Conservation (phyloP, 2,329 filamentous ascomycete species). For the Aspergillus ibericus region DNA sequence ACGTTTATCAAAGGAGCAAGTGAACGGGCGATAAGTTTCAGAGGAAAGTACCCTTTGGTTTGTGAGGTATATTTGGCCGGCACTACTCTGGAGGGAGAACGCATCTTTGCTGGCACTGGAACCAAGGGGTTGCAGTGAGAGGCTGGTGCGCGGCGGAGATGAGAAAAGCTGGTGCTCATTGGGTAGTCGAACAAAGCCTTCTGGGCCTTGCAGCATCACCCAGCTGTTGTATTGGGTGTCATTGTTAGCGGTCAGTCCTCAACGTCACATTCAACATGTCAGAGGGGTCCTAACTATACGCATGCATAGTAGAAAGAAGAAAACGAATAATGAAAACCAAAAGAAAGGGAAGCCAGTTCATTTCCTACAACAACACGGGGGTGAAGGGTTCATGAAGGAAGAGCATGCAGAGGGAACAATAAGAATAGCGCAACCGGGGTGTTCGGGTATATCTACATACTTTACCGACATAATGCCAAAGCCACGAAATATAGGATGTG, state of each 20-base stretch:
- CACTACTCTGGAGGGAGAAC: constrained; percentile 70
- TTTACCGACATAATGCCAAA: constrained; percentile 42
- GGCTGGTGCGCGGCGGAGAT: constrained; percentile 74
- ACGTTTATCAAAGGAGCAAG: neutral
- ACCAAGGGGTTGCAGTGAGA: constrained; percentile 71
- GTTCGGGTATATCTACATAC: constrained; percentile 30
- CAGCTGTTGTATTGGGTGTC: constrained; percentile 56
- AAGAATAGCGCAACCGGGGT: neutral
- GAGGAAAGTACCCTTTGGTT: constrained; percentile 70
- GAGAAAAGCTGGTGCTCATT: constrained; percentile 80
- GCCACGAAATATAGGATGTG: constrained; percentile 32
- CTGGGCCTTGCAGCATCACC: constrained; percentile 81
- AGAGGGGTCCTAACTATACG: neutral
- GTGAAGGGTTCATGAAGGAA: neutral
- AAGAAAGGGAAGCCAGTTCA: neutral
- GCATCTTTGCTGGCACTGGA: constrained; percentile 63
- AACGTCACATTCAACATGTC: neutral
- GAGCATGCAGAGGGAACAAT: neutral
- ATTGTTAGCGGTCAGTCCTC: neutral
- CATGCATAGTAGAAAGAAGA: neutral
- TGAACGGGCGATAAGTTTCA: neutral
- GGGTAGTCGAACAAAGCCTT: constrained; percentile 78
- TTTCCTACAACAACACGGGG: neutral
- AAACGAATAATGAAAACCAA: neutral
- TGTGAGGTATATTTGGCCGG: constrained; percentile 76